phyloP scores from a whole-genome alignment of 1,284 basidiomycete species.

The Coniferiporia sulphurascens region DNA sequence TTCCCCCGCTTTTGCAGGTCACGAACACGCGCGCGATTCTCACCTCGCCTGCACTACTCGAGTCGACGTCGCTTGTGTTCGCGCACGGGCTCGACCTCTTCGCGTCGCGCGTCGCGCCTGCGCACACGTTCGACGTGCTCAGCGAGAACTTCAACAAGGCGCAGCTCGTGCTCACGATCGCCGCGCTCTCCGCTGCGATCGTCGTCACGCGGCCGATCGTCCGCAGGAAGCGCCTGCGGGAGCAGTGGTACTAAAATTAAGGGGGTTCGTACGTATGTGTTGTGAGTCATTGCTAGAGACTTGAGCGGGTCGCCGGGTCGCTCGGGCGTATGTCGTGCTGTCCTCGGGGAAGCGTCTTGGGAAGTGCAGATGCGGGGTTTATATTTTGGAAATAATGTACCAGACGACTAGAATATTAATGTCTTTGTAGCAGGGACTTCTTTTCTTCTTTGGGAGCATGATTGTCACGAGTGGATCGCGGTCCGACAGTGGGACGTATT shows the following conservation, averaged over 20 bases:
- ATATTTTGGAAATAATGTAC: no score
- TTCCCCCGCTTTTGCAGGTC: conserved; percentile 45
- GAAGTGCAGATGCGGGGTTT: no score
- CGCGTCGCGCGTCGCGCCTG: conserved; percentile 78
- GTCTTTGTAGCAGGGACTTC: no score
- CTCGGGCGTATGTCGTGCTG: no score
- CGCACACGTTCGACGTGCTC: conserved; percentile 90
- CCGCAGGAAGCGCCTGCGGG: conserved; percentile 53
- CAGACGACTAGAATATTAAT: no score
- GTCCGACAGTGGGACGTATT: no score
- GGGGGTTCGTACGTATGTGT: background rate
- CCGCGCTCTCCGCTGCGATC: conserved; percentile 69
- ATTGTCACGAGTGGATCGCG: no score
- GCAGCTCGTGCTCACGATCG: conserved; percentile 84
- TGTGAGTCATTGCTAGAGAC: no score
- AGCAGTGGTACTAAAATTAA: conserved; percentile 55
- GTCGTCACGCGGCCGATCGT: conserved; percentile 75
- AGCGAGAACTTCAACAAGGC: conserved; percentile 90
- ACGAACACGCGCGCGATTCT: conserved; percentile 61
- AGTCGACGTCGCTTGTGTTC: conserved; percentile 90
- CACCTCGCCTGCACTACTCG: conserved; percentile 80
- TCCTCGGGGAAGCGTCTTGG: no score
- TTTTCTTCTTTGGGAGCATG: no score
- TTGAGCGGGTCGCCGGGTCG: no score
- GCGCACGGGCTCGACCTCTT: conserved; percentile 87